Conservation (phyloP, 73 alveolate species). For the Loxodes magnus region DNA sequence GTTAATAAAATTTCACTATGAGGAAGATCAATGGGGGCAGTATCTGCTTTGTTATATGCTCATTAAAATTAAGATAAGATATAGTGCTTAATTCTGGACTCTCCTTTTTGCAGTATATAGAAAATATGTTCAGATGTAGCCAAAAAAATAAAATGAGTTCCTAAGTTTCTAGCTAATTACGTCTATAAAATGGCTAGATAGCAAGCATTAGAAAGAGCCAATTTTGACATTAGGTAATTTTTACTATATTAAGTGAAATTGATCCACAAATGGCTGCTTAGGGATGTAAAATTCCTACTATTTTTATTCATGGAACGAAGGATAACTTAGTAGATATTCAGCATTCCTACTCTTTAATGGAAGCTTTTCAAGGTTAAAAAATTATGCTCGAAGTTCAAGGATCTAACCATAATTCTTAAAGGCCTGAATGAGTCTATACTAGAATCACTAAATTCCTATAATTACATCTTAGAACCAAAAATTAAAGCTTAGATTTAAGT, state of each 20-base stretch:
- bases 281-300: constrained; percentile 49
- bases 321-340: constrained; percentile 45
- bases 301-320: constrained; percentile 51
- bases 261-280: too few relatives aligned
- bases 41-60: constrained; percentile 50
- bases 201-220: constrained; percentile 27
- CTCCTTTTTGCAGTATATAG: constrained; percentile 36
- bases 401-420: too few relatives aligned
- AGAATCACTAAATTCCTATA: too few relatives aligned
- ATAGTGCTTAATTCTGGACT: constrained; percentile 31
- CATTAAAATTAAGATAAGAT: constrained; percentile 31
- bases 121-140: constrained; percentile 32
- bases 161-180: constrained; percentile 18
- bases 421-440: too few relatives aligned
- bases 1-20: constrained; percentile 52
- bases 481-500: too few relatives aligned
- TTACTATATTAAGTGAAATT: constrained; percentile 28
- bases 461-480: too few relatives aligned
- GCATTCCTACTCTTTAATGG: too few relatives aligned
- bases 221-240: constrained; percentile 39
- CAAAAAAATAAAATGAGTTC: constrained; percentile 18
- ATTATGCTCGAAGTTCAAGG: too few relatives aligned
- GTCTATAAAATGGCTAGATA: constrained; percentile 20
- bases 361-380: too few relatives aligned
- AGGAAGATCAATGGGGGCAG: constrained; percentile 80